Evolutionary conservation across 345 rosid species (phyloP).

Genomic region (Turnera subulata): DNA sequence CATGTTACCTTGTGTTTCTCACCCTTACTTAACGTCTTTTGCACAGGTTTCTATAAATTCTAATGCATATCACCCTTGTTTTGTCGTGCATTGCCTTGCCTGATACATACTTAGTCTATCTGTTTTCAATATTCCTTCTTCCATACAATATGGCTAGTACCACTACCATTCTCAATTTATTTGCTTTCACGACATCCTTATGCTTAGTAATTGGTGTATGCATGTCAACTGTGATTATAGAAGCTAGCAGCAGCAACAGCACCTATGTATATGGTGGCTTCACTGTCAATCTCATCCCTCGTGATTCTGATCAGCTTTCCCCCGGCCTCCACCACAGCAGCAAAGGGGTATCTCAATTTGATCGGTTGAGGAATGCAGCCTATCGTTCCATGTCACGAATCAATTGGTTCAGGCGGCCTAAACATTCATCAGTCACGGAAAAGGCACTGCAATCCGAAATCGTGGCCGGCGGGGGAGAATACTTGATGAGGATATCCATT

Average conservation of each 20-base stretch:
- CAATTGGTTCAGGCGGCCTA: conserved; percentile 26
- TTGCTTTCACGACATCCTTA: conserved; percentile 25
- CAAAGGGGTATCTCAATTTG: conserved; percentile 34
- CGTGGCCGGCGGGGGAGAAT: conserved; percentile 40
- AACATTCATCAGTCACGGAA: background rate
- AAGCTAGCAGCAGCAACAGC: too few species aligned
- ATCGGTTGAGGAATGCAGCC: conserved; percentile 37
- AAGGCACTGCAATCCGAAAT: conserved; percentile 35
- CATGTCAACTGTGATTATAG: background rate
- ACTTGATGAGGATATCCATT: conserved; percentile 45
- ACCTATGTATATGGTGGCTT: conserved; percentile 26
- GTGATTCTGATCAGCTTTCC: conserved; percentile 51
- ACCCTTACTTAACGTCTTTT: too few species aligned
- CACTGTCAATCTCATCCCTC: conserved; percentile 41
- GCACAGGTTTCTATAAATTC: too few species aligned
- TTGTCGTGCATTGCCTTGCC: too few species aligned
- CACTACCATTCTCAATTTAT: background rate
- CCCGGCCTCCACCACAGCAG: too few species aligned
- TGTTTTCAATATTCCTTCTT: too few species aligned
- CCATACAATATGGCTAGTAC: too few species aligned
- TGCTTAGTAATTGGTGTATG: conserved; percentile 18
- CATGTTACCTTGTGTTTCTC: too few species aligned
- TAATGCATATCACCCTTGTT: too few species aligned
- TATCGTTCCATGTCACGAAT: conserved; percentile 49
- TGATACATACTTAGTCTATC: too few species aligned